Percentiles rank a stretch among this genome's conserved stretches.
Evolutionary conservation across 2,329 filamentous ascomycete genomes (phyloP).

Genomic region (Apiospora pterosperma): DNA sequence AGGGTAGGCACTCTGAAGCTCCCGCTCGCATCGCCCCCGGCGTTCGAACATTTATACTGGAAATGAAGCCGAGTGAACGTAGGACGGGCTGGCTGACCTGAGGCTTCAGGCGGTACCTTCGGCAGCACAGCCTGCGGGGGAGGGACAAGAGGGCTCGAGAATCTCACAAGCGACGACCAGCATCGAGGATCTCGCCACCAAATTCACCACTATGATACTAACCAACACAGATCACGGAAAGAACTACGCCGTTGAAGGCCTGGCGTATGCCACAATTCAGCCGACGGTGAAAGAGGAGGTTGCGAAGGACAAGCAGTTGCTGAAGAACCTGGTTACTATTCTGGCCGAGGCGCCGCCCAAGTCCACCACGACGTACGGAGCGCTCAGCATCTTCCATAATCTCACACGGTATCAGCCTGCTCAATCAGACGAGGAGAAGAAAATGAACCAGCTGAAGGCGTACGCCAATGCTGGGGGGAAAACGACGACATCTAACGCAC

Average conservation of each 20-base stretch:
- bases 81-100: constrained; percentile 37
- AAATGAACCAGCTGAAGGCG: constrained; percentile 85
- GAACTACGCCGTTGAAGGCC: constrained; percentile 78
- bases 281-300: constrained; percentile 82
- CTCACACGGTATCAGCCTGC: constrained; percentile 76
- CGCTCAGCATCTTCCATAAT: constrained; percentile 80
- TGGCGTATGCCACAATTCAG: constrained; percentile 88
- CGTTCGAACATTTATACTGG: constrained; percentile 21
- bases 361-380: constrained; percentile 77
- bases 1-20: constrained; percentile 45
- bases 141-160: constrained; percentile 36
- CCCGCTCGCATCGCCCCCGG: constrained; percentile 24
- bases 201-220: constrained; percentile 65
- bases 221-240: constrained; percentile 53
- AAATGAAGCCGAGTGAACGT: constrained; percentile 14
- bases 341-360: constrained; percentile 57
- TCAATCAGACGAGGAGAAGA: constrained; percentile 86
- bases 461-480: constrained; percentile 85
- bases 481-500: constrained; percentile 55
- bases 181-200: constrained; percentile 61
- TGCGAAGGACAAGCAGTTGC: constrained; percentile 62
- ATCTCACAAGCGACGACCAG: constrained; percentile 54
- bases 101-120: constrained; percentile 52
- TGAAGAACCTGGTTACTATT: constrained; percentile 66
- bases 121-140: constrained; percentile 32